Evolutionary conservation across 1,139 yeast species (phyloP).

Genomic region (Scheffersomyces insectosa): DNA sequence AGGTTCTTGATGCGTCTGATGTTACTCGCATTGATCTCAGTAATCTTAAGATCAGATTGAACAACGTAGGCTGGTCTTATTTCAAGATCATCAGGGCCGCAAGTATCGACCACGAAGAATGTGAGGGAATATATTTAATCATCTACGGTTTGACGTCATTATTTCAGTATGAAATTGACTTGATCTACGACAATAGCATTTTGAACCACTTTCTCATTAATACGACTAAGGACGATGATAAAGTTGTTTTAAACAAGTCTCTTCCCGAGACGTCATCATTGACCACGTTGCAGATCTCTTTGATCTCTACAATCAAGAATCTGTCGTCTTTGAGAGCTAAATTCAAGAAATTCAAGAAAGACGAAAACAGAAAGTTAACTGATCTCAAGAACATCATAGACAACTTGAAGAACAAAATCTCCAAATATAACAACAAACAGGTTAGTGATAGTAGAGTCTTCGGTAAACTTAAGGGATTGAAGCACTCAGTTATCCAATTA

Average conservation of each 20-base stretch:
- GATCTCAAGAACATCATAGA: constrained; percentile 62
- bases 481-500: constrained; percentile 42
- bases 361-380: constrained; percentile 55
- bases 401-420: constrained; percentile 48
- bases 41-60: constrained; percentile 50
- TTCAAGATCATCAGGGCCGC: constrained; percentile 34
- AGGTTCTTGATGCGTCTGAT: constrained; percentile 31
- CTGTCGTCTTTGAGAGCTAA: constrained; percentile 50
- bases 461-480: constrained; percentile 45
- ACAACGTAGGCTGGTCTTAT: constrained; percentile 60
- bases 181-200: constrained; percentile 40
- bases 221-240: constrained; percentile 35
- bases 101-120: constrained; percentile 23
- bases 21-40: constrained; percentile 11
- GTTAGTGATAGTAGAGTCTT: constrained; percentile 29
- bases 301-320: constrained; percentile 59
- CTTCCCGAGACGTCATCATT: constrained; percentile 48
- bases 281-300: constrained; percentile 61
- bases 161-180: constrained; percentile 67
- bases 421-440: constrained; percentile 31
- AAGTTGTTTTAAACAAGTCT: constrained; percentile 35
- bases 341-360: constrained; percentile 61
- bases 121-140: constrained; percentile 45
- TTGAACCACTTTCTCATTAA: constrained; percentile 30
- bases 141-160: constrained; percentile 68